Conservation (phyloP, 2,329 filamentous ascomycete genomes). For the Alternaria rosae region DNA sequence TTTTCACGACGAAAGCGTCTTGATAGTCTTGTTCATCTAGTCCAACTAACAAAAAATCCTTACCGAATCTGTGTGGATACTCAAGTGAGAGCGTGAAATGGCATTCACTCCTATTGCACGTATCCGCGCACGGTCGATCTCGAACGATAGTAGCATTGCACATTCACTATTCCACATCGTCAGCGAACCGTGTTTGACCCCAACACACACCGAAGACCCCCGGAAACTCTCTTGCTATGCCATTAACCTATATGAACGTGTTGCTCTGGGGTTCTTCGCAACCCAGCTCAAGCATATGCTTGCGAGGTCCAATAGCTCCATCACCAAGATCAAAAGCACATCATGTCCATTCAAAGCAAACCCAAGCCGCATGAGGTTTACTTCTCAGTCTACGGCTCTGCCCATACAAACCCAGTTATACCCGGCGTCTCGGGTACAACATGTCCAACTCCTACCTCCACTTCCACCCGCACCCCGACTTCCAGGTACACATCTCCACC, state of each 20-base stretch:
- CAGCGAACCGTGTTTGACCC: neutral
- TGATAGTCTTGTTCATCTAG: neutral
- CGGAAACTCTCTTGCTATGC: too few relatives aligned
- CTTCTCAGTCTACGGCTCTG: neutral
- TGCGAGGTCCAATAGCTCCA: neutral
- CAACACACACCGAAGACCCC: neutral
- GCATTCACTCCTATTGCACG: neutral
- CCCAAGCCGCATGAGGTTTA: neutral
- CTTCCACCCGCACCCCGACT: neutral
- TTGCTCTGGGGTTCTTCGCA: too few relatives aligned
- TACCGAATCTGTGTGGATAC: accelerated
- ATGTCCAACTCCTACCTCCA: neutral
- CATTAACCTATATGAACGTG: neutral
- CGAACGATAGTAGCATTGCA: neutral
- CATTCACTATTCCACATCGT: neutral
- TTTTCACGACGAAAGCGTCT: too few relatives aligned
- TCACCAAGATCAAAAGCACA: neutral
- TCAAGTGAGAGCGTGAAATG: neutral
- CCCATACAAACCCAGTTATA: neutral
- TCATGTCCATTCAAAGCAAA: neutral
- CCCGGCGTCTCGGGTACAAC: neutral
- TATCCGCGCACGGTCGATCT: neutral
- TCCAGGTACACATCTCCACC: neutral
- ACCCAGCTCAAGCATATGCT: neutral
- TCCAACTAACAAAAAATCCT: neutral